Evolutionary conservation across 2,329 filamentous ascomycete genomes (phyloP), one percentile per base, ranked within the genome.

Genomic region (Zymoseptoria tritici): DNA sequence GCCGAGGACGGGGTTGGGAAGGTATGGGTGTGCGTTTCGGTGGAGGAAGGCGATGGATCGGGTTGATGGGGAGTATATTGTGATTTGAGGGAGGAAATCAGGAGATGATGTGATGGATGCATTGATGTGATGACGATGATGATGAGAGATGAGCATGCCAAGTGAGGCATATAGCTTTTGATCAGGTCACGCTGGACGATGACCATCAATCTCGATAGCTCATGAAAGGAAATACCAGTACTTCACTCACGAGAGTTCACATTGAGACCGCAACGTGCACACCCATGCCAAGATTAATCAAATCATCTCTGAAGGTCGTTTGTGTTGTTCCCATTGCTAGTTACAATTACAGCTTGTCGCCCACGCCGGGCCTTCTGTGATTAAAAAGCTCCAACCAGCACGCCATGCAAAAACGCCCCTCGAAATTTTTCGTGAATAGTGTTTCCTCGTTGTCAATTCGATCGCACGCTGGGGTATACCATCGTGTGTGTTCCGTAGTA

Each of bases 1-100:
- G 21, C 64, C 62, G n/a, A 59, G 62, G 21, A 65, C 63, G 46
- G 26, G 26, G 1, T 9, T 46, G 36, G 65, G 67, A 13, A 58
- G 64, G 52, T 67, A 65, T 55, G 72, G 75, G 66, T 74, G 76
- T 66, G 73, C 75, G 9, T 80, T 81, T 60, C 65, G 77, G 54
- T 81, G 79, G 79, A 73, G 79, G 64, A 78, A 74, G 62, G 78
- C 77, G n/a, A 81, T 81, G 79, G 72, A 78, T 64, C 71, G 77
- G 57, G 72, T 76, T 16, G 78, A 80, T 66, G 79, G 79, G 21
- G 79, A 81, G 71, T 81, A 81, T 65, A 79, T 81, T 68, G 71
- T 81, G 60, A 77, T 81, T 57, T 80, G 70, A 78, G 31, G 51
- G 51, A 52, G 46, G 19, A 22, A 9, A n/a, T 22, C 16, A 4